A percentile compares a stretch with the other conserved stretches of the same genome.
Evolutionary conservation across 108 stramenopile genomes (phyloP).

Genomic region (Nannochloropsis gaditana): DNA sequence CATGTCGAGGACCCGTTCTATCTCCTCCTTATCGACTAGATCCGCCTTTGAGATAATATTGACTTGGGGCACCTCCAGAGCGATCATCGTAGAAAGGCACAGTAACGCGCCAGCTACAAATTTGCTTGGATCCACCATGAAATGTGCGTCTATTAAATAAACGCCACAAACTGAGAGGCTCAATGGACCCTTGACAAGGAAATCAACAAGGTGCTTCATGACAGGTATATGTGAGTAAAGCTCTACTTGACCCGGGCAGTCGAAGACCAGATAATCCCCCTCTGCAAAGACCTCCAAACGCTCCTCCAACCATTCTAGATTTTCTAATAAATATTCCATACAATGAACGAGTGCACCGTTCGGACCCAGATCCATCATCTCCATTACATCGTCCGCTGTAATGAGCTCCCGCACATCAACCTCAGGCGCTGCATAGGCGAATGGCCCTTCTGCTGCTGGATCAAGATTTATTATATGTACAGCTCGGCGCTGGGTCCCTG

Average conservation of each 20-base stretch:
- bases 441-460: conserved; percentile 83
- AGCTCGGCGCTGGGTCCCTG: conserved; percentile 50
- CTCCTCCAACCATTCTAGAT: conserved; percentile 86
- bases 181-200: conserved; percentile 34
- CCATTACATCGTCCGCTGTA: conserved; percentile 93
- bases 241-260: conserved; percentile 97
- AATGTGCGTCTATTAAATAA: conserved; percentile 89
- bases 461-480: conserved; percentile 75
- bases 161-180: conserved; percentile 81
- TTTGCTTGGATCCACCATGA: conserved; percentile 71
- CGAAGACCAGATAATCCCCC: conserved; percentile 92
- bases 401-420: conserved; percentile 90
- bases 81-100: conserved; percentile 85
- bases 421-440: conserved; percentile 68
- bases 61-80: conserved; percentile 79
- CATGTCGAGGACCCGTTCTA: conserved; percentile 50
- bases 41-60: conserved; percentile 89
- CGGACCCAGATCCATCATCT: conserved; percentile 87
- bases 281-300: conserved; percentile 69
- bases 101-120: conserved; percentile 85
- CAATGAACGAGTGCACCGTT: conserved; percentile 88
- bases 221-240: conserved; percentile 94
- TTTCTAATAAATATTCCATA: conserved; percentile 93
- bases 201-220: conserved; percentile 70
- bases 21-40: conserved; percentile 64